Evolutionary conservation across 2,329 filamentous ascomycete genomes (phyloP).

Genomic region (Shiraia bambusicola): DNA sequence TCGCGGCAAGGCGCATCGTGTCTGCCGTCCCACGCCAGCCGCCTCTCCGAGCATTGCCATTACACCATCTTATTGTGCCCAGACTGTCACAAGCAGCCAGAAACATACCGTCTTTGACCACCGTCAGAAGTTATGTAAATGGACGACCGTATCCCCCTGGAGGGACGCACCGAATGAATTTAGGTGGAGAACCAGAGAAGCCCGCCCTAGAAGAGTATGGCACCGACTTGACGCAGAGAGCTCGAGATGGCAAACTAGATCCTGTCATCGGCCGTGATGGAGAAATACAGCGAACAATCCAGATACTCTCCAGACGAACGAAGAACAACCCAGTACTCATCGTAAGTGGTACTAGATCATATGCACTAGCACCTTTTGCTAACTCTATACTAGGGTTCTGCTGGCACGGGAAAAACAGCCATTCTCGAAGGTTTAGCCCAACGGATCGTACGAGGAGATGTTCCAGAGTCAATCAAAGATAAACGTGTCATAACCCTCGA

Average conservation of each 20-base stretch:
- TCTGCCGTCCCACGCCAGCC: constrained; percentile 18
- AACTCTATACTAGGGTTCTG: constrained; percentile 57
- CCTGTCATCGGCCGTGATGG: constrained; percentile 91
- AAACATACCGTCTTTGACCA: constrained; percentile 44
- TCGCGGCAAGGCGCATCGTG: constrained; percentile 40
- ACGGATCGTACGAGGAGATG: constrained; percentile 86
- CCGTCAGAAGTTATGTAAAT: constrained; percentile 60
- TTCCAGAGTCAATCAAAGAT: constrained; percentile 93
- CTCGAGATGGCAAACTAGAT: constrained; percentile 86
- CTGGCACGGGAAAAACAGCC: constrained; percentile 91
- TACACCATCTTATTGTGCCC: constrained; percentile 27
- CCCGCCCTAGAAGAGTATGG: constrained; percentile 88
- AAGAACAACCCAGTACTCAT: constrained; percentile 98
- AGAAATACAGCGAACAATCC: constrained; percentile 92
- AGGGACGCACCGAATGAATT: constrained; percentile 90
- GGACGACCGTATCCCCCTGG: constrained; percentile 77
- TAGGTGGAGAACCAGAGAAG: constrained; percentile 76
- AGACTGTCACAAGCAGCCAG: constrained; percentile 4
- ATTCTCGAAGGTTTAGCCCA: constrained; percentile 88
- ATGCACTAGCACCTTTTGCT: too few relatives aligned
- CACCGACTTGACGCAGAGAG: constrained; percentile 82
- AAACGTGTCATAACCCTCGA: constrained; percentile 88
- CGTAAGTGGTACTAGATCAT: background rate
- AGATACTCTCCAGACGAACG: constrained; percentile 86
- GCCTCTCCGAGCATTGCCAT: constrained; percentile 18